phyloP scores from a whole-genome alignment of 306 rosid species.

The Citrullus amarus region DNA sequence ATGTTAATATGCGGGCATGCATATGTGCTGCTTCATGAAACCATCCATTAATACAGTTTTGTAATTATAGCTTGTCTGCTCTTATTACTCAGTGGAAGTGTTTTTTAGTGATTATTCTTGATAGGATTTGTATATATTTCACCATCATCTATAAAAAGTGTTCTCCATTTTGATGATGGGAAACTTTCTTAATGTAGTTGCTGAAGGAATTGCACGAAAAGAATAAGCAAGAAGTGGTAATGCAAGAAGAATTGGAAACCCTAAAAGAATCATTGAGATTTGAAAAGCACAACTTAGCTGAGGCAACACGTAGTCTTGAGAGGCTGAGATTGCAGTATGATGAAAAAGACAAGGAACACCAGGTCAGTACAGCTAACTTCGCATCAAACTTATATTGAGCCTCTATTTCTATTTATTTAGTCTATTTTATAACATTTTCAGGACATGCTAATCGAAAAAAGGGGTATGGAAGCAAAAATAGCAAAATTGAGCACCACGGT shows the following conservation, averaged over 20 bases:
- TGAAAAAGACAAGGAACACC: conserved; percentile 65
- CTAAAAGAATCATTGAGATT: conserved; percentile 48
- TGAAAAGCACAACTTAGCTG: conserved; percentile 41
- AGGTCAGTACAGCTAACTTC: conserved; percentile 36
- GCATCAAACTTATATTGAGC: background rate
- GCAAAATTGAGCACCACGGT: conserved; percentile 42
- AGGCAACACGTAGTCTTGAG: conserved; percentile 40
- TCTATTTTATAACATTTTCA: conserved; percentile 20
- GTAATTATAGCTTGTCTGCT: too few species aligned
- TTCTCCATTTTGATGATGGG: background rate
- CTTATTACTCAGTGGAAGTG: too few species aligned
- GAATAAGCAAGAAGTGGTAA: conserved; percentile 42
- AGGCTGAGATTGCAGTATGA: conserved; percentile 38
- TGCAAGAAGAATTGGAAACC: conserved; percentile 56
- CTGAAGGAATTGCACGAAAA: conserved; percentile 49
- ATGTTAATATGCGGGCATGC: too few species aligned
- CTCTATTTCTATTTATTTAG: background rate
- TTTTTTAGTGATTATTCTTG: too few species aligned
- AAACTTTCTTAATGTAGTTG: conserved; percentile 29
- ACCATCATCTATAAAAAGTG: background rate
- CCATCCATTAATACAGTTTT: too few species aligned
- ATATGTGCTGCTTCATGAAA: too few species aligned
- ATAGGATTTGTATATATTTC: too few species aligned
- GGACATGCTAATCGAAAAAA: conserved; percentile 56
- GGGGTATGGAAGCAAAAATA: conserved; percentile 54